Evolutionary conservation across 2,329 filamentous ascomycete species (phyloP).

Genomic region (Sporothrix phasma): DNA sequence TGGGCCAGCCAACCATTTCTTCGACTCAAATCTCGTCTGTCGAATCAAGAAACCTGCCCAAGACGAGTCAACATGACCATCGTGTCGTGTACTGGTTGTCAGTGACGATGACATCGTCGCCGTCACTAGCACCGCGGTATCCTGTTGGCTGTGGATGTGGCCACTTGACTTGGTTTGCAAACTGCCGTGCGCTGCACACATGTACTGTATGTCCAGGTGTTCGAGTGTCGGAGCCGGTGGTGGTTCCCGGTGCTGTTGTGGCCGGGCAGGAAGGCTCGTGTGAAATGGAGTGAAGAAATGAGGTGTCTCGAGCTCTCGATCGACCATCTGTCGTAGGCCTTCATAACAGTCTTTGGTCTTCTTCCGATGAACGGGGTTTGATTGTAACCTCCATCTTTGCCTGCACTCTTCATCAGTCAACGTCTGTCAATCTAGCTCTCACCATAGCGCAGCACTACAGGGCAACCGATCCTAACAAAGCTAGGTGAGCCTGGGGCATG

Average conservation of each 20-base stretch:
- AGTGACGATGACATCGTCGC: background rate
- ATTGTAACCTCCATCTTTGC: too few species aligned
- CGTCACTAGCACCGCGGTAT: background rate
- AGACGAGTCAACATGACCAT: background rate
- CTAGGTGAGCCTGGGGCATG: background rate
- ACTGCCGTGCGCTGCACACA: too few species aligned
- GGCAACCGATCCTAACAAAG: background rate
- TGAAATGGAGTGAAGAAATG: background rate
- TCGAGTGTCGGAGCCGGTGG: too few species aligned
- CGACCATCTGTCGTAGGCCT: too few species aligned
- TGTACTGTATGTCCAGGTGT: too few species aligned
- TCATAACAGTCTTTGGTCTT: too few species aligned
- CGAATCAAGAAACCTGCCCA: background rate
- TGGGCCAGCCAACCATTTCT: conserved; percentile 5
- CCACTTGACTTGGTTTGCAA: background rate
- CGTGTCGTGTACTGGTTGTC: background rate
- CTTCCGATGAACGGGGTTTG: too few species aligned
- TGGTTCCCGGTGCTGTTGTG: background rate
- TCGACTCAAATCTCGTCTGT: background rate
- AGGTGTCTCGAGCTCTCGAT: background rate
- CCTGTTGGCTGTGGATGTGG: background rate
- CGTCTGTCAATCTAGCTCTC: background rate
- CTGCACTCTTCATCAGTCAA: too few species aligned
- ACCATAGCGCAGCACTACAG: background rate
- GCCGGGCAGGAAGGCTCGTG: background rate